A percentile compares a stretch with the other conserved stretches of the same genome.
phyloP scores from a whole-genome alignment of 768 basidiomycete species.

The Tulasnella sp. region DNA sequence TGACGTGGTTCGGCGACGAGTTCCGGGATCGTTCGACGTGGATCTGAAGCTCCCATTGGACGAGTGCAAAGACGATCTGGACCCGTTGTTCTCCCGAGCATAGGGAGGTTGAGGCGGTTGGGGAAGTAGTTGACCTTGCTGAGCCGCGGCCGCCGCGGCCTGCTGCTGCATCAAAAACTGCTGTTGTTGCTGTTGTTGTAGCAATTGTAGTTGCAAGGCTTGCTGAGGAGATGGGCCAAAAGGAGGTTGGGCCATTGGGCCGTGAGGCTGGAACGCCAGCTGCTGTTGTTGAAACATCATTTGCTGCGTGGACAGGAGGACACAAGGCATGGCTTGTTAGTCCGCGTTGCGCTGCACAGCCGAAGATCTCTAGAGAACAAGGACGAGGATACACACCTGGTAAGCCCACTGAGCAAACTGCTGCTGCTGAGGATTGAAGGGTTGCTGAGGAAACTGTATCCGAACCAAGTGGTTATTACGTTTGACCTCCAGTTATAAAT shows the following conservation, averaged over 20 bases:
- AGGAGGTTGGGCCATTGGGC: constrained; percentile 1
- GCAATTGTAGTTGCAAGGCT: constrained; percentile 14
- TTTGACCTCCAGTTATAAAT: neutral
- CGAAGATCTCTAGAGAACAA: neutral
- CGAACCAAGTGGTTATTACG: neutral
- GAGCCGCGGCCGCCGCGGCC: constrained; percentile 15
- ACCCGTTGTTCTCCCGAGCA: constrained; percentile 63
- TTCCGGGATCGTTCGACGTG: constrained; percentile 27
- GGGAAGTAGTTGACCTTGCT: constrained; percentile 12
- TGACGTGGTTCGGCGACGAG: constrained; percentile 47
- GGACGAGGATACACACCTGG: constrained; percentile 24
- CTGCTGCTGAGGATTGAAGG: constrained; percentile 34
- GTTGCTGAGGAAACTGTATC: constrained; percentile 9
- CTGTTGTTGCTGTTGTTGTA: constrained; percentile 17
- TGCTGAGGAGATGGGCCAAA: constrained; percentile 14
- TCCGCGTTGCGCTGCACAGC: neutral
- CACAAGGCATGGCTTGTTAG: neutral
- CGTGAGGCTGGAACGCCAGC: constrained; percentile 25
- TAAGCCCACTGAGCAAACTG: constrained; percentile 80
- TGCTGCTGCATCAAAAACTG: constrained; percentile 5
- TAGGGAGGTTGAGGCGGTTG: constrained; percentile 44
- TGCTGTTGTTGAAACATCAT: constrained; percentile 57
- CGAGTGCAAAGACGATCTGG: constrained; percentile 68
- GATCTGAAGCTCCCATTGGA: constrained; percentile 21
- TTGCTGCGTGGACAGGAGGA: constrained; percentile 33